Percentiles rank a stretch among this genome's conserved stretches.
These are phyloP conservation scores for Neocucurbitaria cava DNA, from an alignment of 2,329 filamentous ascomycete species.

Conservation along the genomic window DNA sequence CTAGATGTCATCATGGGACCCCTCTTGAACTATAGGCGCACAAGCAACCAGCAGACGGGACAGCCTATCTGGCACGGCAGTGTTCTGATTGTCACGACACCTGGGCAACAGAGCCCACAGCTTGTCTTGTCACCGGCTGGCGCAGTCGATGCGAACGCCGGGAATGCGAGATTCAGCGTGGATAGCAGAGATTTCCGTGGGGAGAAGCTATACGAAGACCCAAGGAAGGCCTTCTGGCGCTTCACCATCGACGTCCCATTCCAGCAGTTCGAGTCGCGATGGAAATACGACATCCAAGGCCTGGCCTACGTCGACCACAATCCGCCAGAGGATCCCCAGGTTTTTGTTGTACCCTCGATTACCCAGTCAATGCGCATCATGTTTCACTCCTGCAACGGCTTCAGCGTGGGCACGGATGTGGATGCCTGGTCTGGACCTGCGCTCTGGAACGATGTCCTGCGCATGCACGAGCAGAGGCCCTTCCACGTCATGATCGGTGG, in stretches of 20 bases:
- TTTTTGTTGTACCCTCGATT: conserved; percentile 64
- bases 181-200: conserved; percentile 51
- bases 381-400: conserved; percentile 74
- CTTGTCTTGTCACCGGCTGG: conserved; percentile 66
- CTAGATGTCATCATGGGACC: conserved; percentile 73
- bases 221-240: conserved; percentile 64
- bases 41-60: conserved; percentile 62
- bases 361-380: conserved; percentile 72
- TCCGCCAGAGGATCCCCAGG: conserved; percentile 39
- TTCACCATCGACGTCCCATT: conserved; percentile 68
- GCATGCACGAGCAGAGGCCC: conserved; percentile 64
- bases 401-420: conserved; percentile 70
- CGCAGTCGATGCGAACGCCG: conserved; percentile 28
- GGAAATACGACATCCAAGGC: conserved; percentile 77
- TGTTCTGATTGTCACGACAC: conserved; percentile 80
- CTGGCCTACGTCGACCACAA: conserved; percentile 66
- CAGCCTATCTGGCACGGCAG: conserved; percentile 77
- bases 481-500: conserved; percentile 82
- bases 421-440: conserved; percentile 67
- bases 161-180: conserved; percentile 34
- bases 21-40: conserved; percentile 78
- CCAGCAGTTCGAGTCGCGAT: conserved; percentile 75
- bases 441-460: conserved; percentile 70
- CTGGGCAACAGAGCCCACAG: conserved; percentile 68
- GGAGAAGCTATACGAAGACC: conserved; percentile 67